phyloP scores from a whole-genome alignment of 225 moss, liverwort and hornwort species.

The Pleurozium schreberi region DNA sequence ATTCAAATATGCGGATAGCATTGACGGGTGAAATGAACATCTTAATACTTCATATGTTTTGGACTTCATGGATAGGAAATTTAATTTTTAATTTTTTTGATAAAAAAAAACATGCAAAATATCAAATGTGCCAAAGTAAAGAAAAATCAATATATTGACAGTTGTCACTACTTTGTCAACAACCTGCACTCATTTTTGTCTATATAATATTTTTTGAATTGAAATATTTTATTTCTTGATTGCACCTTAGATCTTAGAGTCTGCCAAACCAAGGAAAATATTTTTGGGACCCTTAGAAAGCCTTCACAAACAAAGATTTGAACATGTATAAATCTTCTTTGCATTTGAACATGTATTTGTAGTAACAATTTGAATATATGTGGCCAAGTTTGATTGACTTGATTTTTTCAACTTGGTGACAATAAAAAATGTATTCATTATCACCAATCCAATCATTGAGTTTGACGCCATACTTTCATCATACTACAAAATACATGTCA shows the following conservation, averaged over 20 bases:
- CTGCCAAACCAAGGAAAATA: rapidly evolving
- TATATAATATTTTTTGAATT: not conserved
- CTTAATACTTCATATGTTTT: too few species aligned
- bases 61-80: too few species aligned
- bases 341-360: not conserved
- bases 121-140: rapidly evolving
- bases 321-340: not conserved
- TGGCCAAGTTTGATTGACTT: not conserved
- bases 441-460: not conserved
- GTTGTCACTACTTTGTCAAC: not conserved
- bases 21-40: not conserved
- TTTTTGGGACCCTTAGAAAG: not conserved
- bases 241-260: not conserved
- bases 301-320: not conserved
- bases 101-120: not conserved
- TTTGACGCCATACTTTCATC: rapidly evolving
- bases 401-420: rapidly evolving
- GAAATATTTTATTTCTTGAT: too few species aligned
- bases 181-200: rapidly evolving
- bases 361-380: not conserved
- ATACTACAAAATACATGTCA: too few species aligned
- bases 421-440: too few species aligned
- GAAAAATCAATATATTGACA: not conserved
- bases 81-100: not conserved
- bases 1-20: rapidly evolving